A percentile compares a stretch with the other conserved stretches of the same genome.
These are phyloP conservation scores for Lojkania enalia DNA, from an alignment of 2,329 filamentous ascomycete genomes.

Conservation along the genomic window DNA sequence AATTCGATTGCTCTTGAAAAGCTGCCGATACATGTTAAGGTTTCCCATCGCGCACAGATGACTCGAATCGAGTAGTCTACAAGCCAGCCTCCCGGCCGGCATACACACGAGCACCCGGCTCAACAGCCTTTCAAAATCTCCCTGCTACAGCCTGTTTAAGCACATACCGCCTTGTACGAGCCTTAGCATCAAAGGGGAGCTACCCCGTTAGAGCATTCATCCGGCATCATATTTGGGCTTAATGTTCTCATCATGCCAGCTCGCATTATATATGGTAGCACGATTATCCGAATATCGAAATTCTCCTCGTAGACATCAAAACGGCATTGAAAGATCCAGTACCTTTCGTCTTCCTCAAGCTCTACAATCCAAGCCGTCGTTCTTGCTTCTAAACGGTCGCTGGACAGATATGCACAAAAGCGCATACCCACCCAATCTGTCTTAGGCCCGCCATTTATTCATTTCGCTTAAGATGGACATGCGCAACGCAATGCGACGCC, in stretches of 20 bases:
- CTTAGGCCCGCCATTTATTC: slow-evolving; percentile 64
- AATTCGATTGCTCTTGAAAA: no score
- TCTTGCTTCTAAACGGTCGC: slow-evolving; percentile 54
- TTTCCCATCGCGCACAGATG: no score
- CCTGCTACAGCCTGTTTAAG: slow-evolving; percentile 64
- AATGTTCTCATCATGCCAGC: slow-evolving; percentile 6
- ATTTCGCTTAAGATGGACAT: slow-evolving; percentile 68
- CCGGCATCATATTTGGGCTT: slow-evolving; percentile 68
- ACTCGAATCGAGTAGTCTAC: no score
- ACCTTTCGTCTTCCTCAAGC: slow-evolving; percentile 53
- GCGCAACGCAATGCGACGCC: slow-evolving; percentile 68
- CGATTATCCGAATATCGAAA: slow-evolving; percentile 12
- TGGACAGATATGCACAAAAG: slow-evolving; percentile 54
- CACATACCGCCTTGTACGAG: slow-evolving; percentile 68
- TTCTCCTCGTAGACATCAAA: slow-evolving; percentile 4
- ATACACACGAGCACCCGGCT: no score
- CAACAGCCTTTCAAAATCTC: slow-evolving; percentile 57
- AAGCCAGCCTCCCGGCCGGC: no score
- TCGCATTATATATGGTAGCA: slow-evolving; percentile 3
- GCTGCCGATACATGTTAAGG: no score
- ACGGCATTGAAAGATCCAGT: slow-evolving; percentile 8
- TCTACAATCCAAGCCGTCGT: slow-evolving; percentile 57
- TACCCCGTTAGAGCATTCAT: slow-evolving; percentile 73
- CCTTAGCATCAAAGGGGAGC: slow-evolving; percentile 66
- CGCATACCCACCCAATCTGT: slow-evolving; percentile 67